phyloP scores from a whole-genome alignment of 75 land plant genomes.

The Pinus taeda region DNA sequence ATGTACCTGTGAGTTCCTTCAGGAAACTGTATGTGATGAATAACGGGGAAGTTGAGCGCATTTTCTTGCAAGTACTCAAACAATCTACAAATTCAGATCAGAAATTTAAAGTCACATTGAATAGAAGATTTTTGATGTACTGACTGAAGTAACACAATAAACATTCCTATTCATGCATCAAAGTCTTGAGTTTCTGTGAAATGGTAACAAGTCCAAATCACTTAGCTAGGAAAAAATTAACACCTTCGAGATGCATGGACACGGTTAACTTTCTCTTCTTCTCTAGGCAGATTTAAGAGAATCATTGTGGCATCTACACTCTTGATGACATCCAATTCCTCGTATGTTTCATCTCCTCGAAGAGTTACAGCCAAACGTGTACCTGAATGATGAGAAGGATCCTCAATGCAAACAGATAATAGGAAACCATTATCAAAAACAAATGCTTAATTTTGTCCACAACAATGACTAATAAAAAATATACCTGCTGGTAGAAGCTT shows the following conservation, averaged over 20 bases:
- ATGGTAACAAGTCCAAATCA: neutral
- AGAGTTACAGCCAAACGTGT: constrained; percentile 79
- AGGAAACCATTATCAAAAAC: constrained; percentile 23
- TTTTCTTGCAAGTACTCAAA: constrained; percentile 81
- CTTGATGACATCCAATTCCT: constrained; percentile 69
- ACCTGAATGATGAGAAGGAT: constrained; percentile 39
- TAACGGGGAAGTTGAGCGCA: constrained; percentile 87
- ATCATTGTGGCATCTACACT: constrained; percentile 73
- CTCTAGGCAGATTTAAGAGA: constrained; percentile 59
- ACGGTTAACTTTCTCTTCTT: constrained; percentile 75
- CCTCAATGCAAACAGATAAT: constrained; percentile 22
- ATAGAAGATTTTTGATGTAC: neutral
- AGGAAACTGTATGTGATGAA: constrained; percentile 89
- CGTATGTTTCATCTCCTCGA: constrained; percentile 84
- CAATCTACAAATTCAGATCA: constrained; percentile 52
- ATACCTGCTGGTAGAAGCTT: constrained; percentile 85
- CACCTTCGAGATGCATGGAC: constrained; percentile 98
- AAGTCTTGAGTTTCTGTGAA: neutral
- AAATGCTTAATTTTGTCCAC: neutral
- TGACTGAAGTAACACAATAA: neutral
- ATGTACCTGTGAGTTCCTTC: constrained; percentile 59
- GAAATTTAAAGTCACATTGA: neutral
- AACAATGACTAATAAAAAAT: neutral
- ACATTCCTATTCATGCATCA: neutral
- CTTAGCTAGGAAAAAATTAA: neutral